Evolutionary conservation across 2,329 filamentous ascomycete species (phyloP).

Genomic region (Trichoderma breve): DNA sequence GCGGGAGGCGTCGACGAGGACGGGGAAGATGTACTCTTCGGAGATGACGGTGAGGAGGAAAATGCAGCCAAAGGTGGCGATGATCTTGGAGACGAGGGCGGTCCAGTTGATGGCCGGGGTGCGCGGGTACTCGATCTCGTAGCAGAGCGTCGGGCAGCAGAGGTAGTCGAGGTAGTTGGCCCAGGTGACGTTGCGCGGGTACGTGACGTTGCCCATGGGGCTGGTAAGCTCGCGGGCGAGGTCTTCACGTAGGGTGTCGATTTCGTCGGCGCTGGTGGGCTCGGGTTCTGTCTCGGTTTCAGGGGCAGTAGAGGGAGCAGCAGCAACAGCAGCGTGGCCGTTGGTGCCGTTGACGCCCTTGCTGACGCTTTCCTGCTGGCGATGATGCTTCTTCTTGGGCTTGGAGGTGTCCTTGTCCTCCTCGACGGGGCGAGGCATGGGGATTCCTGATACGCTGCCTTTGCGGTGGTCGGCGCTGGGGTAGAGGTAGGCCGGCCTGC

Average conservation of each 20-base stretch:
- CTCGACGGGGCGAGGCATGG: constrained; percentile 22
- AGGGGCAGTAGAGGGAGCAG: neutral
- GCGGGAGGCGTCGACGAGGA: constrained; percentile 67
- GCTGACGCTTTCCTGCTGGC: neutral
- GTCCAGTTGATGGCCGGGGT: constrained; percentile 72
- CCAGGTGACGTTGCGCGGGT: constrained; percentile 82
- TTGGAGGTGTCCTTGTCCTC: neutral
- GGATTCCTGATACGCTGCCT: constrained; percentile 38
- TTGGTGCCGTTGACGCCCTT: neutral
- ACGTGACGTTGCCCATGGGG: constrained; percentile 83
- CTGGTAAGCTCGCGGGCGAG: constrained; percentile 89
- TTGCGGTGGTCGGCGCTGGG: constrained; percentile 57
- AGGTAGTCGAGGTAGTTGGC: constrained; percentile 83
- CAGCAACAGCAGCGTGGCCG: constrained; percentile 7
- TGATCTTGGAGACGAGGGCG: constrained; percentile 77
- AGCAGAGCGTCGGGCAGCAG: constrained; percentile 92
- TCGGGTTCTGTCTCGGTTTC: neutral
- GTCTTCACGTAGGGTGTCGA: constrained; percentile 75
- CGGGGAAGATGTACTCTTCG: constrained; percentile 93
- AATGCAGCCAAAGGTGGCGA: constrained; percentile 93
- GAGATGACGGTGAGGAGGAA: constrained; percentile 88
- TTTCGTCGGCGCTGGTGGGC: constrained; percentile 41
- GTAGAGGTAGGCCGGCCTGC: constrained; percentile 73
- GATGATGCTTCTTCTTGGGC: neutral
- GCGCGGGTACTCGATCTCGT: constrained; percentile 94